Evolutionary conservation across 179 eudicot genomes (phyloP), one percentile per base, ranked within the genome.

Genomic region (Camellia oleifera): DNA sequence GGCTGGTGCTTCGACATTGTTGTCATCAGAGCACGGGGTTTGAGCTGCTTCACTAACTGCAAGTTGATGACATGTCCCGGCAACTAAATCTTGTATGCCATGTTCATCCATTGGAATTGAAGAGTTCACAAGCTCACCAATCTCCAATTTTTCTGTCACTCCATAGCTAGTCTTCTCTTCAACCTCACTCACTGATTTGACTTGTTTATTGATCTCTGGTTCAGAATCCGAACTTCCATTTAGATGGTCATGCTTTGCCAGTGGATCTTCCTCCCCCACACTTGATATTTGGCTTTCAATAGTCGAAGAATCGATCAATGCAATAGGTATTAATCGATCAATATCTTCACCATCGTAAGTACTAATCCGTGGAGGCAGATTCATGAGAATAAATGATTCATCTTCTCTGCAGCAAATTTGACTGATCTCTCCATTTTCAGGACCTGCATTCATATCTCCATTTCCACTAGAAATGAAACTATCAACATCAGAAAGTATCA

Each of bases 261-360:
- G 32, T 32, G 32, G 32, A 32, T 0, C 32, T 32, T 32, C 32
- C 32, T 32, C 32, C 32, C 32, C 32, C 32, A 32, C 32, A 32
- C 32, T 32, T 32, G 1, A 32, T 32, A 32, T 53, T 60, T 74
- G 80, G 64, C 81, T 56, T 62, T 89, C 89, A 17, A 82, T 84
- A 15, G 82, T 79, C 15, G 77, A 74, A 17, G 86, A 75, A 84
- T 86, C 87, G 23, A 86, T 56, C 79, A 85, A 63, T 56, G 86
- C 93, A 79, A 93, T 82, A 42, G 99, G 98, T 77, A 93, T 88
- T 82, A 95, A 75, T 57, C 82, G 80, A 72, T 87, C 87, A 77
- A 92, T 94, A 79, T 87, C 93, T 90, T 61, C 92, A 79, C 86
- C 93, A 92, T 61, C 92, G 94, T 46, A 90, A 74, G 87, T 89